Conservation (phyloP, 257 asterid genomes). For the Mentha longifolia region DNA sequence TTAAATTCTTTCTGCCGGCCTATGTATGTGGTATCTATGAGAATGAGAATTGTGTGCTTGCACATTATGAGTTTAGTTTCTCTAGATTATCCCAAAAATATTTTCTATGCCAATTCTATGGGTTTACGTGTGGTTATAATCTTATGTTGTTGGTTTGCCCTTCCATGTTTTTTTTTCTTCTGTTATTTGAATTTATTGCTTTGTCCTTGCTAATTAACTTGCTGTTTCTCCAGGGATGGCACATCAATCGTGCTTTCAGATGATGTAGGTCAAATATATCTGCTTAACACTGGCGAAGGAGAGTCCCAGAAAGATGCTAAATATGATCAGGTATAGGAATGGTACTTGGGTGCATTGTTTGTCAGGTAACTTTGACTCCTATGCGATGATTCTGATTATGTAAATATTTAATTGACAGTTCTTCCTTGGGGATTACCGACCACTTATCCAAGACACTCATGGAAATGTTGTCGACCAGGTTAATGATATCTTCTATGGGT, state of each 20-base stretch:
- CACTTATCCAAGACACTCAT: slow-evolving; percentile 76
- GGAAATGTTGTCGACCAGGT: slow-evolving; percentile 97
- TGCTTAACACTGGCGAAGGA: slow-evolving; percentile 94
- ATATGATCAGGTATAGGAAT: slow-evolving; percentile 83
- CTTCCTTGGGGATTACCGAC: slow-evolving; percentile 98
- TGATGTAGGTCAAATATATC: slow-evolving; percentile 95
- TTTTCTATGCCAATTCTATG: slow-evolving; percentile 8
- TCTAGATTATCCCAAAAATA: not conserved
- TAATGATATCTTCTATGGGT: slow-evolving; percentile 28
- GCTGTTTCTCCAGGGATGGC: slow-evolving; percentile 80
- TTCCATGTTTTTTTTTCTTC: not conserved
- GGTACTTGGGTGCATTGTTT: slow-evolving; percentile 24
- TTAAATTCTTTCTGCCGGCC: slow-evolving; percentile 13
- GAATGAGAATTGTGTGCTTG: slow-evolving; percentile 12
- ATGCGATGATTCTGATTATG: slow-evolving; percentile 40
- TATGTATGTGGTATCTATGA: slow-evolving; percentile 19
- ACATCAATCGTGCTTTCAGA: slow-evolving; percentile 98
- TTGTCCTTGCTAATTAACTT: slow-evolving; percentile 22
- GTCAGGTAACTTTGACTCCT: slow-evolving; percentile 12
- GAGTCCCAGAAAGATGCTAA: slow-evolving; percentile 97
- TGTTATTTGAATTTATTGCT: slow-evolving; percentile 6
- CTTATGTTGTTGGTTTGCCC: not conserved
- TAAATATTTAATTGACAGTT: slow-evolving; percentile 58
- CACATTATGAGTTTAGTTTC: slow-evolving; percentile 19
- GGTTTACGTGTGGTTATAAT: slow-evolving; percentile 17